These are phyloP conservation scores for Agrocybe praecox DNA, from an alignment of 768 basidiomycete species.

Conservation along the genomic window DNA sequence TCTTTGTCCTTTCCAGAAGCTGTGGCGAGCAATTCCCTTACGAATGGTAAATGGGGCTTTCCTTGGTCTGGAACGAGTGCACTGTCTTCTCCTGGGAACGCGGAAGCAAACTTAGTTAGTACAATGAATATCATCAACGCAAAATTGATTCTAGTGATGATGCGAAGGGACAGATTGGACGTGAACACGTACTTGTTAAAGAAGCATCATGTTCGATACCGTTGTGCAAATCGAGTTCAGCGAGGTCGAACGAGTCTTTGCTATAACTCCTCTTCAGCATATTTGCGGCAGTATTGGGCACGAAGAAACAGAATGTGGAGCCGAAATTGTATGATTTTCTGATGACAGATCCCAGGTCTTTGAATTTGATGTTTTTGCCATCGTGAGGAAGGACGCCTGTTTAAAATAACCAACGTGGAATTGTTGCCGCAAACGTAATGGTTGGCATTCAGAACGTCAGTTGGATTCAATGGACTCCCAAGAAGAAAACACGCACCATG, in stretches of 20 bases:
- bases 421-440: too few relatives aligned
- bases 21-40: slow-evolving; percentile 57
- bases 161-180: neutral
- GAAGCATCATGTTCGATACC: slow-evolving; percentile 76
- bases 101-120: neutral
- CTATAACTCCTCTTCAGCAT: slow-evolving; percentile 58
- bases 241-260: slow-evolving; percentile 64
- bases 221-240: slow-evolving; percentile 73
- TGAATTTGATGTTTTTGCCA: slow-evolving; percentile 71
- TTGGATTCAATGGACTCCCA: too few relatives aligned
- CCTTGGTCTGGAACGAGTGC: slow-evolving; percentile 50
- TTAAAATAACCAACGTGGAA: too few relatives aligned
- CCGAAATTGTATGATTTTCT: slow-evolving; percentile 70
- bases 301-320: slow-evolving; percentile 66
- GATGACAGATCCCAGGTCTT: slow-evolving; percentile 43
- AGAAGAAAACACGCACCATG: slow-evolving; percentile 53
- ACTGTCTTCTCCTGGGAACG: slow-evolving; percentile 53
- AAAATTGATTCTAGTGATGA: too few relatives aligned
- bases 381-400: slow-evolving; percentile 66
- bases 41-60: slow-evolving; percentile 46
- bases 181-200: slow-evolving; percentile 51
- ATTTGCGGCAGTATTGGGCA: slow-evolving; percentile 60
- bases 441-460: too few relatives aligned
- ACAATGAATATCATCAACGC: too few relatives aligned
- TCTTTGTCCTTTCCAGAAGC: slow-evolving; percentile 60